phyloP scores from a whole-genome alignment of 179 eudicot genomes.

The Silene coronaria region DNA sequence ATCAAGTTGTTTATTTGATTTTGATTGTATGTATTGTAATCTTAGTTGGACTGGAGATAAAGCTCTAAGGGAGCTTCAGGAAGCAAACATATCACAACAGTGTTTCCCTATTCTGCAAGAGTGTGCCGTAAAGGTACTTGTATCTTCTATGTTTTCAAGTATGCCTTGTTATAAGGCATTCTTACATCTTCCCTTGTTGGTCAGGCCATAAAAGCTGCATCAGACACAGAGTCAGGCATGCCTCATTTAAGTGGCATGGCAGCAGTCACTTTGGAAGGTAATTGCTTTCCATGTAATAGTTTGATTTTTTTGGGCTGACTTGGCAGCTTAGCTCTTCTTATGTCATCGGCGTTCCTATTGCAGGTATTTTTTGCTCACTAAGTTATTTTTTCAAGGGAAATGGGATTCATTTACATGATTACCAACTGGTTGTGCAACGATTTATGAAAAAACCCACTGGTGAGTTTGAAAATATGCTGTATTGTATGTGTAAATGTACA shows the following conservation, averaged over 20 bases:
- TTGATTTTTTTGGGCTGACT: conserved; percentile 7
- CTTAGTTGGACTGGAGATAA: conserved; percentile 89
- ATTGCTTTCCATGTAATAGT: conserved; percentile 14
- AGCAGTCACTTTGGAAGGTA: conserved; percentile 67
- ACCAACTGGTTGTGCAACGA: conserved; percentile 61
- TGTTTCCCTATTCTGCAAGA: conserved; percentile 70
- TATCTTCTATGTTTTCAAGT: background rate
- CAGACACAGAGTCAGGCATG: conserved; percentile 59
- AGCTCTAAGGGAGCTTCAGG: conserved; percentile 81
- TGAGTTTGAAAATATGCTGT: conserved; percentile 25
- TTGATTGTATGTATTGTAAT: conserved; percentile 11
- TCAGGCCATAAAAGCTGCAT: conserved; percentile 80
- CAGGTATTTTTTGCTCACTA: conserved; percentile 82
- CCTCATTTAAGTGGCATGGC: conserved; percentile 72
- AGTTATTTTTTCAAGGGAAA: conserved; percentile 59
- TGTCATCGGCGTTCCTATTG: conserved; percentile 14
- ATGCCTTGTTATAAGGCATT: background rate
- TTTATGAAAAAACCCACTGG: conserved; percentile 58
- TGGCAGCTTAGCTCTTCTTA: background rate
- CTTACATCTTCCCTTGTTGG: conserved; percentile 15
- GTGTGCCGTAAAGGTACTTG: conserved; percentile 70
- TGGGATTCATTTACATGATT: conserved; percentile 61
- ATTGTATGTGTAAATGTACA: background rate
- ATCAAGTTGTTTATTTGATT: background rate
- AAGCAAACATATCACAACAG: conserved; percentile 70